Percentiles rank a stretch among this genome's conserved stretches.
phyloP scores from a whole-genome alignment of 2,329 filamentous ascomycete species.

The Iodosphaeria phyllophila region DNA sequence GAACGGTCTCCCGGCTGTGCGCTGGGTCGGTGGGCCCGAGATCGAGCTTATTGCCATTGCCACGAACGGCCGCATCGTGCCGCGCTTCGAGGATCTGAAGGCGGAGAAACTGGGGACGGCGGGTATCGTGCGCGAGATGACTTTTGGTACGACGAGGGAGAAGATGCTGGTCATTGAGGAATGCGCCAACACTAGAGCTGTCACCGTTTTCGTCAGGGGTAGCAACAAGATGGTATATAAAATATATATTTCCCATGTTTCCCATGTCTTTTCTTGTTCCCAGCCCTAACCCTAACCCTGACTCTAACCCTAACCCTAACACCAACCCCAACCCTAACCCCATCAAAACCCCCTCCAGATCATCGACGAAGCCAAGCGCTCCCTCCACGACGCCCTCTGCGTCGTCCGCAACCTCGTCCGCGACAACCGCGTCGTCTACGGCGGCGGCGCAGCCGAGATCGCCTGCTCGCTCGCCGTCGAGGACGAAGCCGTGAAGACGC shows the following conservation, averaged over 20 bases:
- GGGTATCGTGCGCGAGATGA: conserved; percentile 84
- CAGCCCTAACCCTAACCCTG: not conserved
- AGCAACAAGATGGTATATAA: conserved; percentile 92
- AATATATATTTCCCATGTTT: not conserved
- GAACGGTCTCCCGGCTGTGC: conserved; percentile 85
- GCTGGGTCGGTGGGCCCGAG: conserved; percentile 96
- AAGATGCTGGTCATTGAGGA: conserved; percentile 99
- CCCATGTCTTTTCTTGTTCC: not conserved
- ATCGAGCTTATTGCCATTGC: conserved; percentile 98
- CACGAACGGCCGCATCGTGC: conserved; percentile 94
- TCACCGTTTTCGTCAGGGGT: conserved; percentile 88
- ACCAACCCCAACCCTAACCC: conserved; percentile 1
- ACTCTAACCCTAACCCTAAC: conserved; percentile 2
- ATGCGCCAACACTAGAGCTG: conserved; percentile 91
- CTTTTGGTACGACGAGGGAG: conserved; percentile 90
- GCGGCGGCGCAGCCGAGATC: conserved; percentile 90
- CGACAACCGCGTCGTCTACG: conserved; percentile 95
- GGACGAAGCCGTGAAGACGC: conserved; percentile 83
- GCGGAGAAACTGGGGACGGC: conserved; percentile 80
- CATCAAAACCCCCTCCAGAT: conserved; percentile 41
- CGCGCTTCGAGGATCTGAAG: conserved; percentile 86
- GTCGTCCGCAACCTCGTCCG: conserved; percentile 91
- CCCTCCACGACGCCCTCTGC: conserved; percentile 90
- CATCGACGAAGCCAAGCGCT: conserved; percentile 96
- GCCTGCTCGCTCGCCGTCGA: conserved; percentile 93